Evolutionary conservation across 2,329 filamentous ascomycete genomes (phyloP), one percentile per base, ranked within the genome.

Genomic region (Phialemonium atrogriseum): DNA sequence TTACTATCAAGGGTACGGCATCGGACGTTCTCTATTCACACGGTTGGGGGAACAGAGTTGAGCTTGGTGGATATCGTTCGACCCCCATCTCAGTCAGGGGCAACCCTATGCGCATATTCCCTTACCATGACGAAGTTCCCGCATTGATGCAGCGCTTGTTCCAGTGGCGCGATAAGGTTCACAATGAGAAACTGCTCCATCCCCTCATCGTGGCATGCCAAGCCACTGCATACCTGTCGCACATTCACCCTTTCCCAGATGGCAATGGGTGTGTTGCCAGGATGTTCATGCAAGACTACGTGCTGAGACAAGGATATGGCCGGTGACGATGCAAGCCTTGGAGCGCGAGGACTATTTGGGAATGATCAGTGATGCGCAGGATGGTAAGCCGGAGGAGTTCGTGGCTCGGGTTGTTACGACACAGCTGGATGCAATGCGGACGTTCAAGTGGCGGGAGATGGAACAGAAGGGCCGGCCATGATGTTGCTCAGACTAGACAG

Each of bases 211-310:
- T 42, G 9, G 40, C 43, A 4, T 40, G 43, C 17, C 41, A 48
- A 23, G 15, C 39, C 14, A 38, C 32, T 17, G 37, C 33, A 7
- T 45, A 45, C 27, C 42, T 42, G 24, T 21, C 37, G 5, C 24
- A 35, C 16, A 33, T 47, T 26, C 37, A 49, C 27, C 46, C 45
- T 19, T 47, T 48, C 26, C 27, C 37, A 14, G 39, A 48, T 33
- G 44, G 44, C 7, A 47, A 47, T 11, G 46, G 43, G 10, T 37
- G 45, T 15, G 23, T 39, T 24, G 38, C 35, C 17, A 35, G 43
- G 12, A 38, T 45, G 32, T 15, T 46, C 12, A 38, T 42, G 38
- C 44, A 46, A n/a, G 43, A 45, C 26, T 44, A 45, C 25, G 16
- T 49, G 30, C 31, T 44, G 15, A 40, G 43, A 12, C 40, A 49